These are phyloP conservation scores for Reticulascus tulasneorum DNA, from an alignment of 2,329 filamentous ascomycete genomes.

Conservation along the genomic window DNA sequence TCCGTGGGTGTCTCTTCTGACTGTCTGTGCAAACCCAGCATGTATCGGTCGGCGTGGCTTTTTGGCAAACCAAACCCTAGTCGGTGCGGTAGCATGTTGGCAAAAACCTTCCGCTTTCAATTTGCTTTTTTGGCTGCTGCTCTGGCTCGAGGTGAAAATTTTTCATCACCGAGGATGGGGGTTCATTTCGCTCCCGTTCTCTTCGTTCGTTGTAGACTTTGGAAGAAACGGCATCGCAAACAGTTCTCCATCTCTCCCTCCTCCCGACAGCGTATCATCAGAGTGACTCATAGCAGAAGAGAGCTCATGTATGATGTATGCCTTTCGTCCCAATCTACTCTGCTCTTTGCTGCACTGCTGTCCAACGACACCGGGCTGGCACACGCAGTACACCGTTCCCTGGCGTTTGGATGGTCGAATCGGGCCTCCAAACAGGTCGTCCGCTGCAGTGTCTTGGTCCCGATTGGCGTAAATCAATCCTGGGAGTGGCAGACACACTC, in stretches of 20 bases:
- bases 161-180: constrained; percentile 11
- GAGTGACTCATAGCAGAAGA: constrained; percentile 9
- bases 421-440: constrained; percentile 18
- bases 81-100: constrained; percentile 9
- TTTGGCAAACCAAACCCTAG: constrained; percentile 1
- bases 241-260: constrained; percentile 10
- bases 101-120: constrained; percentile 5
- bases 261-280: constrained; percentile 3
- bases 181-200: constrained; percentile 8
- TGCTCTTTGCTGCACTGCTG: constrained; percentile 14
- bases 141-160: constrained; percentile 8
- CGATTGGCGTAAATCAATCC: constrained; percentile 8
- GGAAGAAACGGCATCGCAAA: neutral
- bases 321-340: constrained; percentile 11
- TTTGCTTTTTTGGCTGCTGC: constrained; percentile 11
- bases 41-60: constrained; percentile 2
- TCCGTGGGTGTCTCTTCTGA: constrained; percentile 7
- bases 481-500: too few relatives aligned
- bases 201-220: constrained; percentile 3
- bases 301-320: constrained; percentile 9
- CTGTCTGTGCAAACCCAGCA: constrained; percentile 1
- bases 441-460: constrained; percentile 1
- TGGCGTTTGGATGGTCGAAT: constrained; percentile 22
- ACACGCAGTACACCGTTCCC: constrained; percentile 21
- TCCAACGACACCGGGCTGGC: constrained; percentile 14